Percentiles rank a stretch among this genome's conserved stretches.
phyloP scores from a whole-genome alignment of 2,329 filamentous ascomycete species.

The Rugonectria rugulosa region DNA sequence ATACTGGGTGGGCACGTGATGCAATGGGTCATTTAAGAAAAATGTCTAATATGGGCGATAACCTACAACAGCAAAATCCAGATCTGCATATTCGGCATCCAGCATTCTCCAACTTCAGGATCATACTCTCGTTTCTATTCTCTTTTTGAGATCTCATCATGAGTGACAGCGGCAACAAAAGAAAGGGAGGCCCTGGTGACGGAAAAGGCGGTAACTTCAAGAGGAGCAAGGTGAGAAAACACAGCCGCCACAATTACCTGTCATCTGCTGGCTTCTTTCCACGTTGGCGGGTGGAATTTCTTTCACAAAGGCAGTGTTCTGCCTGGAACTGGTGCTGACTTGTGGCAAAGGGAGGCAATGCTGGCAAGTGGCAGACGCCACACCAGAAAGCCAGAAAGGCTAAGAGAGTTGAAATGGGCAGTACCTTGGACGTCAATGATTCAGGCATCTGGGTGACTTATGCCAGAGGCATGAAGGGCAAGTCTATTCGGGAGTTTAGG shows the following conservation, averaged over 20 bases:
- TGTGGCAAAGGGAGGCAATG: constrained; percentile 54
- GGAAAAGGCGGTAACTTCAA: constrained; percentile 42
- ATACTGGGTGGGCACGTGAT: constrained; percentile 9
- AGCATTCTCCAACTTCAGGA: not conserved
- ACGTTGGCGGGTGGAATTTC: no score
- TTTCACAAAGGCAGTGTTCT: not conserved
- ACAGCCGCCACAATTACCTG: not conserved
- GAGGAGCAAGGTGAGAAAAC: constrained; percentile 50
- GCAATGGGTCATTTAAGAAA: constrained; percentile 4
- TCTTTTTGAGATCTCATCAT: constrained; percentile 29
- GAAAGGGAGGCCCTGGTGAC: constrained; percentile 43
- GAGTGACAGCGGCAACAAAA: constrained; percentile 44
- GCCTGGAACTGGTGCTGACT: constrained; percentile 6
- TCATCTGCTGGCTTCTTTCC: not conserved
- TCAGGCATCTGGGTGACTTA: constrained; percentile 82
- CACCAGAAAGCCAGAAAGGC: constrained; percentile 62
- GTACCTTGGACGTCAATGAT: constrained; percentile 70
- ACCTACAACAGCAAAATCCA: not conserved
- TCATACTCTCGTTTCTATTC: not conserved
- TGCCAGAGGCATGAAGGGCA: constrained; percentile 73
- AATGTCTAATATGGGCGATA: constrained; percentile 2
- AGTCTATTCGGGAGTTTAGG: constrained; percentile 72
- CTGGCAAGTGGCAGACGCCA: constrained; percentile 68
- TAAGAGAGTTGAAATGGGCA: constrained; percentile 51
- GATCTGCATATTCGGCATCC: not conserved